Evolutionary conservation across 1,139 yeast species (phyloP), one percentile per base, ranked within the genome.

Genomic region (Pichia norvegensis): DNA sequence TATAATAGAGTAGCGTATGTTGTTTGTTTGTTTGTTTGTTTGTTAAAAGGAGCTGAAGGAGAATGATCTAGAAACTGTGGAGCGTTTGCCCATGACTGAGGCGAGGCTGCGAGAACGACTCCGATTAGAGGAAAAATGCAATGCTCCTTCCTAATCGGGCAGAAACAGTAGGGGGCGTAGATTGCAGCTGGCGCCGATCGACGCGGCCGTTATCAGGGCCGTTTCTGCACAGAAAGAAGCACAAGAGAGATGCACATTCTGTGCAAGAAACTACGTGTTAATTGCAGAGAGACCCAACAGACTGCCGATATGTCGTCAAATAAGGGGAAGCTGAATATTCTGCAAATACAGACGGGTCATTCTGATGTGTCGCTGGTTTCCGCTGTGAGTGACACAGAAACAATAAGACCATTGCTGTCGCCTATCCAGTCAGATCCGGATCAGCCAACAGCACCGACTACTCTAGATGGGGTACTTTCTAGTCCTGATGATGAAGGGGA

Each of bases 381-480:
- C 11, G 35, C 21, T 31, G 20, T 31, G 8, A 42, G 46, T 33
- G 49, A 46, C 13, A 37, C 33, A 2, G 46, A 45, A 3, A 36
- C 42, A 3, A 48, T 48, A 5, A 38, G 47, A 21, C 49, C 52
- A 1, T 36, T 51, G 4, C 27, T 49, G 3, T 51, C 54, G 4
- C 54, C 54, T 8, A 39, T 51, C n/a, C 44, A 45, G 1, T 42
- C 51, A 7, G 48, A 44, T 17, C 52, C 54, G 11, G 50, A 43
- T 17, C 20, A 21, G 4, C 40, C 38, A 5, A 38, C 46, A n/a
- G 38, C 38, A 17, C 41, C 42, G 4, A 43, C 44, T 9, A 36
- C 45, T 4, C 4, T 41, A 10, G 42, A 38, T 11, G 38, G 29
- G 14, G 13, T 39, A 35, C 19, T 45, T 39, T 16, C 47, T 6